Base-by-base conservation (phyloP, 2,329 filamentous ascomycete species). In the Aspergillus novoparasiticus region DNA sequence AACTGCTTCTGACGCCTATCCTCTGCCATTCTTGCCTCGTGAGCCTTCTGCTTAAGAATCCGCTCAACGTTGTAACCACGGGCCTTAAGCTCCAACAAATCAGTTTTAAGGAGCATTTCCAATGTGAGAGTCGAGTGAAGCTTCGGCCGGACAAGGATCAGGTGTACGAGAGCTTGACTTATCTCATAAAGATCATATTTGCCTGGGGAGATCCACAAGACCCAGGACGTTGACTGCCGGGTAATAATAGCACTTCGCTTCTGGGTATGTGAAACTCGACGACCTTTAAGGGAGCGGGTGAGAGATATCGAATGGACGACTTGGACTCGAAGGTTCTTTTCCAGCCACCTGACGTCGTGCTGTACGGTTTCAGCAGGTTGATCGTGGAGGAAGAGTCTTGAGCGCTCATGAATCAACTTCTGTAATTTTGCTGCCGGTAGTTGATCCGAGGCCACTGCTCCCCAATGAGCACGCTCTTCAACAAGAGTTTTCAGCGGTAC, bases 11-110 rank as follows among this genome's bases (percentile, higher is more conserved):
- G 89, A 56, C 91, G 86, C 75, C 93, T 89, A 71, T 91, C 90
- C 73, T 97, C 94, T 0, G 93, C 93, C 67, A 98, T 89, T 58
- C 92, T 87, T 6, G 92, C 92, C 76, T 98, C 93, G 2, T 92
- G 91, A 23, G 91, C 93, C 80, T 96, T 96, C 59, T 90, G 90
- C 43, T 92, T 88, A 26, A 99, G 84, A 66, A 99, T 98, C 57
- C 95, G 90, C 73, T 97, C 93, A 45, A 99, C 95, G 69, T 99
- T 98, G 82, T 97, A 98, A 1, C 95, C 95, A 67, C 95, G 92
- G 64, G 89, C 88, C 71, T 92, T 89, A 46, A 99, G 81, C 58
- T 94, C 89, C 54, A 91, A 86, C 28, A 99, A 83, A 69, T 94
- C 92, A 10, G 95, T 89, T 62, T 91, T 94, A 43, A 99, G 81